Evolutionary conservation across 108 stramenopile genomes (phyloP).

Genomic region (Stephanodiscus minutulus): DNA sequence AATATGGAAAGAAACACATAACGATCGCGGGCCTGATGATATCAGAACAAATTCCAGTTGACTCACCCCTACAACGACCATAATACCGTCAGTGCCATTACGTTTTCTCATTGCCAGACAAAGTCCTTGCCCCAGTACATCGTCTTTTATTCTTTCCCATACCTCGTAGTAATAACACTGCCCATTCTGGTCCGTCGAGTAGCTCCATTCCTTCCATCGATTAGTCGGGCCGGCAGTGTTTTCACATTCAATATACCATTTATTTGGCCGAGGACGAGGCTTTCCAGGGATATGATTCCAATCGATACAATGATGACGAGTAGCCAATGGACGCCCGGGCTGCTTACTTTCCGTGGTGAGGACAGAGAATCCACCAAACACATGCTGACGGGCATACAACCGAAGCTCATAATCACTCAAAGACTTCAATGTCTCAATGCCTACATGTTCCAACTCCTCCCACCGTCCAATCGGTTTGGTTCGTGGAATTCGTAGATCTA

Average conservation of each 20-base stretch:
- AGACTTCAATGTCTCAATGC: constrained; percentile 35
- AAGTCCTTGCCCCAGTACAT: constrained; percentile 33
- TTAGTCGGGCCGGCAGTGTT: constrained; percentile 14
- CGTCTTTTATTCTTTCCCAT: constrained; percentile 72
- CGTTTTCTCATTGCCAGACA: constrained; percentile 60
- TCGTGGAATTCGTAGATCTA: constrained; percentile 86
- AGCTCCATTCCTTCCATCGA: constrained; percentile 83
- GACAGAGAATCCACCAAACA: constrained; percentile 83
- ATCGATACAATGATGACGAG: constrained; percentile 89
- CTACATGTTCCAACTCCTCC: constrained; percentile 14
- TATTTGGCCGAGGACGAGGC: constrained; percentile 81
- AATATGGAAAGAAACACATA: neutral
- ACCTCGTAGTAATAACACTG: constrained; percentile 86
- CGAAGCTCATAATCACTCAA: constrained; percentile 64
- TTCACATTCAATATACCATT: constrained; percentile 82
- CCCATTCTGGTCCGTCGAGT: constrained; percentile 73
- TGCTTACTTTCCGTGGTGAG: constrained; percentile 12
- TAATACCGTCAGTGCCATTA: constrained; percentile 51
- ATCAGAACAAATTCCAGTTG: neutral
- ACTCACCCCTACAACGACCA: constrained; percentile 63
- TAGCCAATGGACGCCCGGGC: constrained; percentile 42
- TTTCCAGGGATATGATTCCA: constrained; percentile 83
- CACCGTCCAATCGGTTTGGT: constrained; percentile 44
- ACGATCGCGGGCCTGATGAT: neutral
- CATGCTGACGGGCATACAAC: constrained; percentile 83